A percentile compares a stretch with the other conserved stretches of the same genome.
Conservation (phyloP, 2,329 filamentous ascomycete genomes). For the Colletotrichum liaoningense region DNA sequence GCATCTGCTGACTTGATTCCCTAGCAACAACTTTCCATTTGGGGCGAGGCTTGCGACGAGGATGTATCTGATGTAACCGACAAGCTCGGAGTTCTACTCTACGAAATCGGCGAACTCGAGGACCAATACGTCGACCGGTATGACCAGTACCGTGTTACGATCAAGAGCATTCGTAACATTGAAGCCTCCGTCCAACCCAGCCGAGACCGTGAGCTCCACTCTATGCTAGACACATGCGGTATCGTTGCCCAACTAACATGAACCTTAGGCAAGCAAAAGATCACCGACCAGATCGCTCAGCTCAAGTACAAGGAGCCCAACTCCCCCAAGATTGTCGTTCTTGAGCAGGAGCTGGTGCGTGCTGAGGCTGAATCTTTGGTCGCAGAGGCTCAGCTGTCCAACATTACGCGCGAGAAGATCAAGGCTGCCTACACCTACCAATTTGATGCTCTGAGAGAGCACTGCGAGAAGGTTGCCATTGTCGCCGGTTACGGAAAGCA, state of each 20-base stretch:
- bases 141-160: slow-evolving; percentile 98
- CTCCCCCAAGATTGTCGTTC: slow-evolving; percentile 95
- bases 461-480: slow-evolving; percentile 97
- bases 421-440: slow-evolving; percentile 99
- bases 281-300: slow-evolving; percentile 97
- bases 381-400: slow-evolving; percentile 96
- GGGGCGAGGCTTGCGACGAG: slow-evolving; percentile 95
- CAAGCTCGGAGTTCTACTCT: slow-evolving; percentile 97
- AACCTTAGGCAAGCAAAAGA: slow-evolving; percentile 91
- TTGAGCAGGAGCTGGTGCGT: slow-evolving; percentile 98
- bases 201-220: slow-evolving; percentile 82
- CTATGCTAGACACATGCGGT: not conserved
- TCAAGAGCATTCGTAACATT: slow-evolving; percentile 99
- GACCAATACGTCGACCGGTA: slow-evolving; percentile 99
- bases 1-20: slow-evolving; percentile 23
- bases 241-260: not conserved
- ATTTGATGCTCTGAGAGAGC: slow-evolving; percentile 96
- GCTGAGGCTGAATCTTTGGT: slow-evolving; percentile 99
- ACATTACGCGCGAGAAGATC: slow-evolving; percentile 99
- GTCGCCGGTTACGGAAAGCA: slow-evolving; percentile 99
- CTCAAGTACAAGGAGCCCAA: slow-evolving; percentile 99
- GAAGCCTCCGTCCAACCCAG: slow-evolving; percentile 98
- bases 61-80: slow-evolving; percentile 99
- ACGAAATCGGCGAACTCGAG: slow-evolving; percentile 98
- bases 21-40: slow-evolving; percentile 98